phyloP scores from a whole-genome alignment of 495 filamentous ascomycete genomes.

The Recurvomyces mirabilis region DNA sequence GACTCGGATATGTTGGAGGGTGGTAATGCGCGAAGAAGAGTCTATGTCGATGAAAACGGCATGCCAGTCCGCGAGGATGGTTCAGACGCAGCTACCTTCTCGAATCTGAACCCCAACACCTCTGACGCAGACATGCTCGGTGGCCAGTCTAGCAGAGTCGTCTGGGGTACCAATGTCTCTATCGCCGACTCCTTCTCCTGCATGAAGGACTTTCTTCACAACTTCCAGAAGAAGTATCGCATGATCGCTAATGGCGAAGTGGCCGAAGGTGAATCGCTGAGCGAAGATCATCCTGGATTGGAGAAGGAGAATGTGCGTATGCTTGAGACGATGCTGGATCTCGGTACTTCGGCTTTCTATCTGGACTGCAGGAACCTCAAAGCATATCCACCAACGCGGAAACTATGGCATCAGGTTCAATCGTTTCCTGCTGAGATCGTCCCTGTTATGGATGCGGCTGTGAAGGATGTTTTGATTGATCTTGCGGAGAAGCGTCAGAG shows the following conservation, averaged over 20 bases:
- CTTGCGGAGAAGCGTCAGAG: constrained; percentile 65
- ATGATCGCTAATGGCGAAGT: constrained; percentile 77
- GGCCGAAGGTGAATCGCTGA: constrained; percentile 48
- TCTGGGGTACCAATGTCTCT: constrained; percentile 97
- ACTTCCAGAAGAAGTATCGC: constrained; percentile 85
- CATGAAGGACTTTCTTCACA: constrained; percentile 83
- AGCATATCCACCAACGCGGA: constrained; percentile 79
- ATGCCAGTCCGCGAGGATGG: constrained; percentile 49
- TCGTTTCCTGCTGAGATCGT: constrained; percentile 92
- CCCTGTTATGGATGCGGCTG: constrained; percentile 85
- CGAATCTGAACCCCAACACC: constrained; percentile 74
- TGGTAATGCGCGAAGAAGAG: constrained; percentile 52
- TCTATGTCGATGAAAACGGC: constrained; percentile 76
- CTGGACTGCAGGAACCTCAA: constrained; percentile 84
- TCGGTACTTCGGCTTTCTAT: constrained; percentile 74
- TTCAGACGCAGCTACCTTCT: constrained; percentile 76
- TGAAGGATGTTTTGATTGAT: constrained; percentile 90
- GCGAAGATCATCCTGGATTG: constrained; percentile 46
- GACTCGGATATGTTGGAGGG: constrained; percentile 64
- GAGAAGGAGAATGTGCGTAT: constrained; percentile 71
- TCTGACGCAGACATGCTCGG: constrained; percentile 85
- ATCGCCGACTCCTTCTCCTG: constrained; percentile 74
- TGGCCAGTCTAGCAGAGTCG: constrained; percentile 64
- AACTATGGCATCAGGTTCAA: constrained; percentile 90
- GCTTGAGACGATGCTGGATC: constrained; percentile 77